Conservation (phyloP, 148 eudicot genomes). For the Vaccinium darrowii region DNA sequence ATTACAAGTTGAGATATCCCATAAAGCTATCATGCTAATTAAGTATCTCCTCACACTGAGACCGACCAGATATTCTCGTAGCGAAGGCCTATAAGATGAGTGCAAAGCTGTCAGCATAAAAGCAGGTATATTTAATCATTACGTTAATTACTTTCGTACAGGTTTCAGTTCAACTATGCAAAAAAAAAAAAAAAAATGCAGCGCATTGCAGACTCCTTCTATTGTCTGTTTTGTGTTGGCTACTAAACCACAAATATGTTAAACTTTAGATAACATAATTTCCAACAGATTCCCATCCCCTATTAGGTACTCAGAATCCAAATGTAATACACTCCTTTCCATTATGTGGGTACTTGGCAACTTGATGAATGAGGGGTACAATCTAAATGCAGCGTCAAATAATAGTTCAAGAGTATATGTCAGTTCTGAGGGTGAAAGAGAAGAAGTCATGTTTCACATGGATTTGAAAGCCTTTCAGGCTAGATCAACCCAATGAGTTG, state of each 20-base stretch:
- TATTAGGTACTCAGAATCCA: background rate
- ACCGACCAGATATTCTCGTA: no score
- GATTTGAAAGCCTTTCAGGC: background rate
- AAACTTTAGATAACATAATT: slow-evolving; percentile 3
- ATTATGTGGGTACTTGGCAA: background rate
- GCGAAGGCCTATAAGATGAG: background rate
- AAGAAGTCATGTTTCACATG: background rate
- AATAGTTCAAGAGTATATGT: background rate
- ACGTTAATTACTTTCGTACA: background rate
- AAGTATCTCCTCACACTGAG: background rate
- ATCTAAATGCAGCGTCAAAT: background rate
- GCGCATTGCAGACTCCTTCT: background rate
- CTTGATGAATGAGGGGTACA: background rate
- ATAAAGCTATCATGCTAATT: background rate
- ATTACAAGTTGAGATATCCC: no score
- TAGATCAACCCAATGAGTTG: no score
- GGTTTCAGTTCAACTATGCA: background rate
- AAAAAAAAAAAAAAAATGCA: background rate
- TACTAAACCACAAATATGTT: background rate
- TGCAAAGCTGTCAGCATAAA: background rate
- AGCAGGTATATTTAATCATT: background rate
- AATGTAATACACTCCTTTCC: background rate
- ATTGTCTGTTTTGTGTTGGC: background rate
- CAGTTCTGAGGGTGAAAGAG: background rate
- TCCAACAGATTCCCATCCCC: background rate